Base-by-base conservation (phyloP, 192 early-diverging fungal genomes). In the Pecoramyces ruminantium region DNA sequence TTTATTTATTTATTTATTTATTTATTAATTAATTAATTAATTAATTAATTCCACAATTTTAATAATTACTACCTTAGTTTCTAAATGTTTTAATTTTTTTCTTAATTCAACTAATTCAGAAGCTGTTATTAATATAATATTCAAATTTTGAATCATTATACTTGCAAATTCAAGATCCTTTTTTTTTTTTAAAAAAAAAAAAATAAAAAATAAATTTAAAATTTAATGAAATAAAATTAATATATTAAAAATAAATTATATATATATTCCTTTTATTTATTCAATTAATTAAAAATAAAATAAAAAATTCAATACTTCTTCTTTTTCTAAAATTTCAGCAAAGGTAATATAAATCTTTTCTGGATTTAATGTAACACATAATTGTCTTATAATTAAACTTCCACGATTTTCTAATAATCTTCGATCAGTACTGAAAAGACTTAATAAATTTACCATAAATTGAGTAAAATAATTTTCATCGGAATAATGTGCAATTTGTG, bases 91-190 rank as follows among this genome's bases (percentile, higher is more conserved):
- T 17, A 99, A 82, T 28, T 93, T 85, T 42, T 92, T 88, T 28
- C 98, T 85, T 79, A 99, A 84, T 51, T 93, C 92, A 13, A 91
- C 86, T 13, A 97, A 86, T 82, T 99, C 98, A 2, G 96, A 93
- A 0, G 97, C 92, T 1, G 98, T 99, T 29, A 98, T 93, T 18
- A 99, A 86, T 77, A 99, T 97, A 79, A 96, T 93, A 85, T 96
- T 97, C 79, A 99, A 86, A 78, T 97, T 97, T 86, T 98, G 96
- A 6, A 99, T 95, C 97, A 99, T 99, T 4, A 92, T 94, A 80
- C 92, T 93, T 12, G 95, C 93, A 88, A 98, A 99, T 77, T 98
- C 98, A 18, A 96, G 82, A 84, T 97, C 94, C 88, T 92, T 79
- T 29, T 39, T 81, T 51, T 34, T 17, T 38, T 28, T 77, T 8